Evolutionary conservation across 1,284 basidiomycete species (phyloP).

Genomic region (Schizopora paradoxa): DNA sequence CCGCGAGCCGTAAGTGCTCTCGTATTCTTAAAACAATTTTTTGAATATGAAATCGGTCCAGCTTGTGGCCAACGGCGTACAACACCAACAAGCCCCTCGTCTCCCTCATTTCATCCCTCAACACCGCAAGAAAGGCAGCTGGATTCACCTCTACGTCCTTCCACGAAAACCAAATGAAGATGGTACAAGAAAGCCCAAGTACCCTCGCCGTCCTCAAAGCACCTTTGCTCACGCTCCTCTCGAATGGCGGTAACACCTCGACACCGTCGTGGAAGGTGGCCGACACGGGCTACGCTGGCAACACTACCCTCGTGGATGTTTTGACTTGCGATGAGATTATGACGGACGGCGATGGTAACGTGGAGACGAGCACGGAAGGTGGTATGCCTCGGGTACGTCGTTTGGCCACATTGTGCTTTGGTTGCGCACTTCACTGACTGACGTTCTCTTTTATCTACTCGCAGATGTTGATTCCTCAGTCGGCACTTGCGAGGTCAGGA

Average conservation of each 20-base stretch:
- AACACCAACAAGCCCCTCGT: slow-evolving; percentile 46
- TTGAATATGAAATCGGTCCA: slow-evolving; percentile 24
- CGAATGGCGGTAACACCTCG: slow-evolving; percentile 49
- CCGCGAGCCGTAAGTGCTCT: slow-evolving; percentile 54
- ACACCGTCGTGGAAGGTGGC: slow-evolving; percentile 42
- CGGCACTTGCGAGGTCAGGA: slow-evolving; percentile 12
- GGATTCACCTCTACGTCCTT: slow-evolving; percentile 42
- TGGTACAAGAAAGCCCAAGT: slow-evolving; percentile 35
- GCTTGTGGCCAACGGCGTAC: slow-evolving; percentile 57
- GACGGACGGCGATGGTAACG: slow-evolving; percentile 41
- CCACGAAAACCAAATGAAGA: slow-evolving; percentile 49
- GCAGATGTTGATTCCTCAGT: slow-evolving; percentile 17
- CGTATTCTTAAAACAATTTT: not conserved
- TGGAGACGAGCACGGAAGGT: slow-evolving; percentile 29
- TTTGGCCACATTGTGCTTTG: no score
- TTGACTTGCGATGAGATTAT: slow-evolving; percentile 46
- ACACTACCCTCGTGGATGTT: slow-evolving; percentile 55
- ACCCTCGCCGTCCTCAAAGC: slow-evolving; percentile 58
- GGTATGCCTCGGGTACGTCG: slow-evolving; percentile 41
- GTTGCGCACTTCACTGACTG: not conserved
- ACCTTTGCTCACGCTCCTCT: slow-evolving; percentile 60
- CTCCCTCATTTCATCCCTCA: slow-evolving; percentile 48
- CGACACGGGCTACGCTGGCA: slow-evolving; percentile 37
- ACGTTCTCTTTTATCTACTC: not conserved
- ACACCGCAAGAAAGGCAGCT: slow-evolving; percentile 55